Evolutionary conservation across 1,284 basidiomycete genomes (phyloP), one percentile per base, ranked within the genome.

Genomic region (Rhodofomes roseus): DNA sequence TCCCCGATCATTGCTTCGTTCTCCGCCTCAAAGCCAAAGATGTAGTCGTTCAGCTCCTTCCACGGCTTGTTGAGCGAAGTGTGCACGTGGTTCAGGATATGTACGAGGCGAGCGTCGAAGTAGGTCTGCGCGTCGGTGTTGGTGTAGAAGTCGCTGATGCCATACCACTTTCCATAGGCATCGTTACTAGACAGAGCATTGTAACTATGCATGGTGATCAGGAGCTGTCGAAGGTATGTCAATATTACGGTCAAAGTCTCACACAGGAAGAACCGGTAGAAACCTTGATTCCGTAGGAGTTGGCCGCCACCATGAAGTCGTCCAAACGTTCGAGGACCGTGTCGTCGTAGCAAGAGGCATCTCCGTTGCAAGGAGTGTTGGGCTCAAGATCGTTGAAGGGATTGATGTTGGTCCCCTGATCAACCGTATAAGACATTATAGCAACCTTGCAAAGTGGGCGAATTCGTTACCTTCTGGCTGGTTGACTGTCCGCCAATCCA

Each of bases 21-120:
- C 66, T 80, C 74, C 8, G 78, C 76, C 67, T 78, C 74, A 54
- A 75, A 73, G 0, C 75, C 79, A 58, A 80, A 80, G 57, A 82
- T 78, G 59, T 79, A 77, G 9, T 73, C 72, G 46, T 68, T 73
- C 3, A 80, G 70, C 61, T 79, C 71, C 51, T 76, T 76, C 79
- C 79, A 80, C 0, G 75, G 74, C 57, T 73, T 70, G 0, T 74
- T 74, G 31, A 80, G 67, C 18, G 73, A 67, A 1, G 68, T 62
- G 62, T 81, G 77, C 60, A 73, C 71, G 67, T 81, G 79, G 62
- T 75, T 74, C 53, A 74, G 66, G 53, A 74, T 70, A 60, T 74
- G 70, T 20, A 67, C 67, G 22, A 77, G 72, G 18, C 74, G 75
- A 44, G 63, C 60, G 53, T 72, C 67, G 60, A 72, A 71, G 16